Conservation (phyloP, 352 stramenopile genomes). For the Blastocystis sp. region DNA sequence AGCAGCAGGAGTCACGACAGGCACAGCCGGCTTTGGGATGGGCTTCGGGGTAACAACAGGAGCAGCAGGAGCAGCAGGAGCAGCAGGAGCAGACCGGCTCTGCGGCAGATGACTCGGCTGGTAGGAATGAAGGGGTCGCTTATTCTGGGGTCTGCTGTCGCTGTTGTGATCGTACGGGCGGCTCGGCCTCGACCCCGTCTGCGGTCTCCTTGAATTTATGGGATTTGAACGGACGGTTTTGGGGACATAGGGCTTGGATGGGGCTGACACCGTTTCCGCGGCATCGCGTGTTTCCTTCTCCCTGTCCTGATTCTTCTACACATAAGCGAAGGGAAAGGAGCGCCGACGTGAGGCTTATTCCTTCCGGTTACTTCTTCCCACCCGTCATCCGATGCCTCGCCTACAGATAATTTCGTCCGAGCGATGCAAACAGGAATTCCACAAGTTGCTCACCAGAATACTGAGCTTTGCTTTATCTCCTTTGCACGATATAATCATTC, state of each 20-base stretch:
- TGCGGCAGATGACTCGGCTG: background rate
- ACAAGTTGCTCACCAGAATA: slow-evolving; percentile 8
- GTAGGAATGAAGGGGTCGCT: background rate
- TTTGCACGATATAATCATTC: slow-evolving; percentile 35
- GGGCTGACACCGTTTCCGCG: background rate
- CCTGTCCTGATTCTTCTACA: background rate
- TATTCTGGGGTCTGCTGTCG: background rate
- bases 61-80: no score
- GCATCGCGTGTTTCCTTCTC: background rate
- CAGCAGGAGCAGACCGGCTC: no score
- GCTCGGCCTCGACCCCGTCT: background rate
- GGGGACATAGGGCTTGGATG: background rate
- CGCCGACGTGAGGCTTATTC: background rate
- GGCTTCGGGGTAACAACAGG: background rate
- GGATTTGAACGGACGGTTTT: background rate
- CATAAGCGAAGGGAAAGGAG: background rate
- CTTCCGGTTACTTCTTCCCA: slow-evolving; percentile 32
- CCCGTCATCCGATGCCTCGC: background rate
- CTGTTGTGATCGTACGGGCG: background rate
- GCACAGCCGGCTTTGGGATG: background rate
- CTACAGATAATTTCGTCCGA: background rate
- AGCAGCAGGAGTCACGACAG: background rate
- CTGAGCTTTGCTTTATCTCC: slow-evolving; percentile 13
- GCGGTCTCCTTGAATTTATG: background rate
- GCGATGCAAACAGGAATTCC: slow-evolving; percentile 15